Base-by-base conservation (phyloP, 163 green algal species). In the Scenedesmus sp. region DNA sequence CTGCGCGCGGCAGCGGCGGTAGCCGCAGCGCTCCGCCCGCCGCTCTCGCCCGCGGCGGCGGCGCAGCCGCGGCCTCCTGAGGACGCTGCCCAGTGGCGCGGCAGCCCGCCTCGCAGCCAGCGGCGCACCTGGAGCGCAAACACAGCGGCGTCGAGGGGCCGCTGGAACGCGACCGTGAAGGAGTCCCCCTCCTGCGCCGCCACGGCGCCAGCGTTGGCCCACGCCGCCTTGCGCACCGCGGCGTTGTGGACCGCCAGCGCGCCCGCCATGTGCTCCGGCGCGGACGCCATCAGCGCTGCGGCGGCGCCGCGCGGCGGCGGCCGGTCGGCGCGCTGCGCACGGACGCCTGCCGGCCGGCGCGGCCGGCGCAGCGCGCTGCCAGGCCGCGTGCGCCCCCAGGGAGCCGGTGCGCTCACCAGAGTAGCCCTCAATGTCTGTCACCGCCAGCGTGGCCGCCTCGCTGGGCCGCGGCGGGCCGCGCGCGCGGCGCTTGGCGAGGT, bases 161-260 rank as follows among this genome's bases (percentile, higher is more conserved):
- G 74, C 36, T 90, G 76, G 54, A 90, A 90, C 3, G 64, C 79
- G 24, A 88, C 48, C 15, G 62, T 63, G 47, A 56, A 90, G 51
- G 50, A 78, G 80, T 90, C 86, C 1, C 86, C 86, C 74, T 90
- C 86, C 64, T 81, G 86, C 86, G 88, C 81, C 60, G 88, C 29
- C 34, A 76, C 84, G 47, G 67, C 83, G 26, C 86, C 86, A 33
- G 83, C 86, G 57, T 81, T 86, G 36, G 36, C 28, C 28, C 50
- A 76, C 54, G 36, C 11, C 28, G 67, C 74, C 53, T 80, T 77
- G 34, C 82, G 73, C 1, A 89, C 72, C 28, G 28, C 20, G n/a
- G 0, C 15, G 67, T 77, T 77, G 67, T 77, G 67, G n/a, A 77
- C 28, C 14, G 51, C 67, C 20, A 77, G 67, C 10, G 67, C 67